Conservation (phyloP, 805 yeast genomes). For the Wickerhamomyces chambardii region DNA sequence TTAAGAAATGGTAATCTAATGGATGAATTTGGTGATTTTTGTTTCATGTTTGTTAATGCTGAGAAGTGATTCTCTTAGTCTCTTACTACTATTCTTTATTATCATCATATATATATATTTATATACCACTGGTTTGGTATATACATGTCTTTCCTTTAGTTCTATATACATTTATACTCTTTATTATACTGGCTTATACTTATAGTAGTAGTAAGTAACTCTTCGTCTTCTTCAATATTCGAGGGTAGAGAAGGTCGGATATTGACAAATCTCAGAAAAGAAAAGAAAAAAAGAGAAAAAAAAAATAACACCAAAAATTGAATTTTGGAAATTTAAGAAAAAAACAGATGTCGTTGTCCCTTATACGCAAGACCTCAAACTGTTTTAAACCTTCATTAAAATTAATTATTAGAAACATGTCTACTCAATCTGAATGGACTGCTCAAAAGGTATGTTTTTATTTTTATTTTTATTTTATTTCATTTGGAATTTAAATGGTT, state of each 20-base stretch:
- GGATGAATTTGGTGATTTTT: conserved; percentile 14
- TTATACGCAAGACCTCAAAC: background rate
- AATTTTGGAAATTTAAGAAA: background rate
- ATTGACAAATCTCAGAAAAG: too few species aligned
- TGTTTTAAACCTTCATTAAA: too few species aligned
- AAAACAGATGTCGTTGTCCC: conserved; percentile 6
- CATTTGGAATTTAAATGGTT: too few species aligned
- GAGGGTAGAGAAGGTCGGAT: too few species aligned
- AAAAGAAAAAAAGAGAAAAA: too few species aligned
- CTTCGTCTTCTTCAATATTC: too few species aligned
- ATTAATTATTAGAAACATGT: conserved; percentile 11
- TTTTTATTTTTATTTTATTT: too few species aligned
- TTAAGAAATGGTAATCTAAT: conserved; percentile 8
- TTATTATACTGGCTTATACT: too few species aligned
- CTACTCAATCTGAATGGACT: conserved; percentile 21
- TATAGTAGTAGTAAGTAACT: too few species aligned
- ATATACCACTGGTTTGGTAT: too few species aligned
- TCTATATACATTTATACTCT: too few species aligned
- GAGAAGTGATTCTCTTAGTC: conserved; percentile 2
- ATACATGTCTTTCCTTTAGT: too few species aligned
- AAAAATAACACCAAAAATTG: background rate
- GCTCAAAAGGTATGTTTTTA: conserved; percentile 17
- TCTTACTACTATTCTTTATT: background rate
- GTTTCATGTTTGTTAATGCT: conserved; percentile 14
- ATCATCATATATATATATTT: background rate